Conservation (phyloP, 352 stramenopile species). For the Pythium vanterpoolii region DNA sequence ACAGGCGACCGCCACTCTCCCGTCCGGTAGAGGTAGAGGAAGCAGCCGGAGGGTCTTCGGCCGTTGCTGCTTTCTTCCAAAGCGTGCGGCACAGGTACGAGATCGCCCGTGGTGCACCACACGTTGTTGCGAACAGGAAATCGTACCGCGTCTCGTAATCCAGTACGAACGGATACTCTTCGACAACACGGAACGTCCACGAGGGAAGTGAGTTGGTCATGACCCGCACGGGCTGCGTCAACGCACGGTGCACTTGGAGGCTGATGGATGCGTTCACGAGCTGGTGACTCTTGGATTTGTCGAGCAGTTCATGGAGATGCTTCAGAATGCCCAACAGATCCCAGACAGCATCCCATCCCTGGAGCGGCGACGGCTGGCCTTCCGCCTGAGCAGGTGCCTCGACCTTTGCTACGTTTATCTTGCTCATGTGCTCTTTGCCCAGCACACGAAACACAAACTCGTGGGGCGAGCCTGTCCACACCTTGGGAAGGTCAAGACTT, state of each 20-base stretch:
- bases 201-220: conserved; percentile 54
- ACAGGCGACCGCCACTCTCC: conserved; percentile 8
- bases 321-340: conserved; percentile 48
- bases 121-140: conserved; percentile 68
- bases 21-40: not conserved
- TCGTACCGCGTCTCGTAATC: conserved; percentile 60
- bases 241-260: conserved; percentile 50
- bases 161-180: conserved; percentile 61
- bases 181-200: conserved; percentile 53
- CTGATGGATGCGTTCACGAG: conserved; percentile 64
- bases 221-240: conserved; percentile 60
- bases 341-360: conserved; percentile 66
- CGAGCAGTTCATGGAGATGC: conserved; percentile 28
- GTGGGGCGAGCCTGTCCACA: conserved; percentile 49
- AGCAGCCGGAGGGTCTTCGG: conserved; percentile 34
- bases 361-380: not conserved
- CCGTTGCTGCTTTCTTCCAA: conserved; percentile 51
- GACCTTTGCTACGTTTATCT: too few relatives aligned
- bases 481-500: conserved; percentile 8
- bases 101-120: conserved; percentile 63
- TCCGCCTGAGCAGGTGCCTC: not conserved
- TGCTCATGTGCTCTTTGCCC: conserved; percentile 7
- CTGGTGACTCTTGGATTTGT: not conserved
- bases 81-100: conserved; percentile 63
- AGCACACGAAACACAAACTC: conserved; percentile 59